phyloP scores from a whole-genome alignment of 495 filamentous ascomycete genomes.

The Aspergillus conjunctus region DNA sequence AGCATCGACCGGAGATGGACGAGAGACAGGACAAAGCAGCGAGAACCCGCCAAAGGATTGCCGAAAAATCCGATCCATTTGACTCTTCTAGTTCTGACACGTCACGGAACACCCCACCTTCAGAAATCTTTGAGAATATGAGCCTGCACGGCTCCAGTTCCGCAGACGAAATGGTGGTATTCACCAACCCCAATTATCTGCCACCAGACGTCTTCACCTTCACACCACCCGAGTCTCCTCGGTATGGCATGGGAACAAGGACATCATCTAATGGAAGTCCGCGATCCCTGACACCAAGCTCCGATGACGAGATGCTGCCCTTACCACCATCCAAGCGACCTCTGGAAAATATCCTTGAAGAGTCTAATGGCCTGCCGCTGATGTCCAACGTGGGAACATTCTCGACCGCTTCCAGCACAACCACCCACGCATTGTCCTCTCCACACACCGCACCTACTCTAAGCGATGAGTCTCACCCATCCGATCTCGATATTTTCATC shows the following conservation, averaged over 20 bases:
- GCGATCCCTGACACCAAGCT: slow-evolving; percentile 47
- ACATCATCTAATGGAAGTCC: slow-evolving; percentile 48
- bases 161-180: slow-evolving; percentile 38
- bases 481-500: slow-evolving; percentile 52
- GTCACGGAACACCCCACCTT: slow-evolving; percentile 35
- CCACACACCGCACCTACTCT: slow-evolving; percentile 45
- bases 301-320: slow-evolving; percentile 46
- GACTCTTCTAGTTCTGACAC: slow-evolving; percentile 40
- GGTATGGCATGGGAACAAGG: slow-evolving; percentile 44
- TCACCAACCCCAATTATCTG: slow-evolving; percentile 46
- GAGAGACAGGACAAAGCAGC: slow-evolving; percentile 65
- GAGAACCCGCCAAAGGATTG: slow-evolving; percentile 49
- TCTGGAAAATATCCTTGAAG: slow-evolving; percentile 29
- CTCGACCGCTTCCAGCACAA: slow-evolving; percentile 33
- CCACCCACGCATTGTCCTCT: slow-evolving; percentile 39
- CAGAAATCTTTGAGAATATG: slow-evolving; percentile 43
- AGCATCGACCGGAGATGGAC: slow-evolving; percentile 63
- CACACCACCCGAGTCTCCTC: slow-evolving; percentile 54
- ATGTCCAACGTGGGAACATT: slow-evolving; percentile 36
- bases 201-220: slow-evolving; percentile 45
- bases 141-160: slow-evolving; percentile 52
- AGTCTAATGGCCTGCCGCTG: slow-evolving; percentile 26
- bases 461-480: slow-evolving; percentile 41
- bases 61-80: slow-evolving; percentile 41
- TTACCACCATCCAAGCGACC: slow-evolving; percentile 33